Conservation (phyloP, 768 basidiomycete species). For the Sutorius australiensis region DNA sequence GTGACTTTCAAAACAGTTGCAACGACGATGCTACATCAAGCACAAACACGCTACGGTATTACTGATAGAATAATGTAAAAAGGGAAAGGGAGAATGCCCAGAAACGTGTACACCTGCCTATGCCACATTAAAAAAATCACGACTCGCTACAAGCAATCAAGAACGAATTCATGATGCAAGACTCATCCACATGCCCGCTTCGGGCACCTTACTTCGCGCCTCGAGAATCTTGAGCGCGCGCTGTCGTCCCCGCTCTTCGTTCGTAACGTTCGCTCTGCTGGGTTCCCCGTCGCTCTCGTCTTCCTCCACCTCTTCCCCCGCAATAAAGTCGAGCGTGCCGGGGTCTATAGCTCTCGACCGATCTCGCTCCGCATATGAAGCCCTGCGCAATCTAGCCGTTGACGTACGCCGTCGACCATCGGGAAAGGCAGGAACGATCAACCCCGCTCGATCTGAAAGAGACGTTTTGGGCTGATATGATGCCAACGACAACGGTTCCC, state of each 20-base stretch:
- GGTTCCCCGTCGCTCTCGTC: conserved; percentile 28
- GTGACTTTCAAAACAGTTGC: conserved; percentile 14
- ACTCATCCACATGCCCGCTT: conserved; percentile 80
- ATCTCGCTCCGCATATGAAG: conserved; percentile 68
- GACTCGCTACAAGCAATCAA: background rate
- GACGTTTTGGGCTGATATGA: conserved; percentile 56
- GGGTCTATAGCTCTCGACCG: conserved; percentile 62
- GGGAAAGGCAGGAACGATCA: conserved; percentile 29
- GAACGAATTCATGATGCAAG: conserved; percentile 48
- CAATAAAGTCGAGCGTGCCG: conserved; percentile 59
- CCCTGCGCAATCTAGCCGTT: conserved; percentile 52
- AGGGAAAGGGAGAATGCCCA: background rate
- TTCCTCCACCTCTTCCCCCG: conserved; percentile 47
- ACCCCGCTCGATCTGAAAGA: conserved; percentile 37
- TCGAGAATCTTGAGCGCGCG: conserved; percentile 68
- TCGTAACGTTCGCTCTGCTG: conserved; percentile 15
- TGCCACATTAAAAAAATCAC: conserved; percentile 7
- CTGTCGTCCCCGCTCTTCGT: conserved; percentile 47
- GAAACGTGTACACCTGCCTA: conserved; percentile 11
- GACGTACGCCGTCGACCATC: conserved; percentile 27
- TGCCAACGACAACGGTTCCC: conserved; percentile 45
- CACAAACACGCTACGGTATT: conserved; percentile 23
- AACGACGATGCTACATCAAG: conserved; percentile 30
- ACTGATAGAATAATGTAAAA: conserved; percentile 31
- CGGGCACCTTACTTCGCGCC: conserved; percentile 63